A percentile compares a stretch with the other conserved stretches of the same genome.
These are phyloP conservation scores for Serendipita sp. DNA, from an alignment of 768 basidiomycete species.

Conservation along the genomic window DNA sequence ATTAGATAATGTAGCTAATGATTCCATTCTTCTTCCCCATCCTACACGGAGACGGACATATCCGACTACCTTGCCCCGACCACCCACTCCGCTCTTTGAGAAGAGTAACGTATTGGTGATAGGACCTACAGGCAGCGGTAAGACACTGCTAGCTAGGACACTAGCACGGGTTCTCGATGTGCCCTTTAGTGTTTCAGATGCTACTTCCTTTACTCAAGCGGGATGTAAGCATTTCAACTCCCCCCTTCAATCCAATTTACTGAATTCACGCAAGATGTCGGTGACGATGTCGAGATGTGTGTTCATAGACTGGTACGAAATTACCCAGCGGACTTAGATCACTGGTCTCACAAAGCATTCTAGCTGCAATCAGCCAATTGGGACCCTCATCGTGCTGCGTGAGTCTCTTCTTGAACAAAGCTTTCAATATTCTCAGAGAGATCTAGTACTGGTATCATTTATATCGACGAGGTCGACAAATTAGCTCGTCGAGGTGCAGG, in stretches of 20 bases:
- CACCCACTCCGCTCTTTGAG: constrained; percentile 48
- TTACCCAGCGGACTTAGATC: not conserved
- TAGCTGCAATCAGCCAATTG: constrained; percentile 82
- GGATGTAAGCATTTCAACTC: constrained; percentile 9
- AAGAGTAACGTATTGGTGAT: constrained; percentile 93
- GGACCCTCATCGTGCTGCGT: constrained; percentile 78
- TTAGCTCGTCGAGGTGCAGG: constrained; percentile 45
- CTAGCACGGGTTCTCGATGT: constrained; percentile 84
- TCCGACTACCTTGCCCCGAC: constrained; percentile 27
- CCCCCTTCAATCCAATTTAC: constrained; percentile 35
- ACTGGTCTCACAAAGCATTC: not conserved
- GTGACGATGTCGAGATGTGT: constrained; percentile 90
- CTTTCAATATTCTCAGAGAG: not conserved
- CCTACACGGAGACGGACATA: constrained; percentile 24
- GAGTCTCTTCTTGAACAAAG: not conserved
- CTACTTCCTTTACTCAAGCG: constrained; percentile 86
- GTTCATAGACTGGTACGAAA: constrained; percentile 58
- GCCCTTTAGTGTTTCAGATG: constrained; percentile 86
- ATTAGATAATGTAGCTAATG: not conserved
- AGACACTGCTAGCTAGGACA: constrained; percentile 80
- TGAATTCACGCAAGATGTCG: constrained; percentile 47
- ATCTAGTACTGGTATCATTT: constrained; percentile 78
- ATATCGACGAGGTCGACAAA: constrained; percentile 95
- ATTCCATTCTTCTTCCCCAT: constrained; percentile 38
- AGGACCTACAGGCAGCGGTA: constrained; percentile 31